These are phyloP conservation scores for Kwoniella pini DNA, from an alignment of 768 basidiomycete species.

Conservation along the genomic window DNA sequence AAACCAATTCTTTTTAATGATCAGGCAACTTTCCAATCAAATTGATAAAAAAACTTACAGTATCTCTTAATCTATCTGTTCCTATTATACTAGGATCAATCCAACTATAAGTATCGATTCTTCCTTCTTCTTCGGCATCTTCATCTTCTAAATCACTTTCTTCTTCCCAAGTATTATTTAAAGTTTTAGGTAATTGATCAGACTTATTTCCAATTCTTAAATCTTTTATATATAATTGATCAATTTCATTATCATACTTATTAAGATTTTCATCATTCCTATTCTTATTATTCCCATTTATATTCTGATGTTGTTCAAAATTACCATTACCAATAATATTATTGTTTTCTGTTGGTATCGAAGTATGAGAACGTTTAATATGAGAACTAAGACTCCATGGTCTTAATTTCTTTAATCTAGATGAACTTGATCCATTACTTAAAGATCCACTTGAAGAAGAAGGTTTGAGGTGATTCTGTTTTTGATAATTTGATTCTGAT, in stretches of 20 bases:
- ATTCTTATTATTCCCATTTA: not conserved
- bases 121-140: not conserved
- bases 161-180: slow-evolving; percentile 22
- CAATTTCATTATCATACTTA: not conserved
- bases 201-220: not conserved
- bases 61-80: slow-evolving; percentile 23
- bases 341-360: not conserved
- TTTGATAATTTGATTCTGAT: no score
- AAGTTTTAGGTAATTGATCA: slow-evolving; percentile 4
- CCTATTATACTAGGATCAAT: slow-evolving; percentile 42
- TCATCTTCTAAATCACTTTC: slow-evolving; percentile 31
- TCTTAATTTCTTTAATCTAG: slow-evolving; percentile 15
- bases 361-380: not conserved
- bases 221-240: not conserved
- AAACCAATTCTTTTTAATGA: not conserved
- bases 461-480: not conserved
- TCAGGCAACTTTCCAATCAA: not conserved
- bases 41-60: slow-evolving; percentile 22
- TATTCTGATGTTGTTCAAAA: not conserved
- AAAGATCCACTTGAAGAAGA: slow-evolving; percentile 2
- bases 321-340: not conserved
- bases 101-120: slow-evolving; percentile 41
- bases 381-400: slow-evolving; percentile 25
- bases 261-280: not conserved
- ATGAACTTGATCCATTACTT: not conserved